Percentiles rank a stretch among this genome's conserved stretches.
phyloP scores from a whole-genome alignment of 495 filamentous ascomycete species.

The Neurospora intermedia region DNA sequence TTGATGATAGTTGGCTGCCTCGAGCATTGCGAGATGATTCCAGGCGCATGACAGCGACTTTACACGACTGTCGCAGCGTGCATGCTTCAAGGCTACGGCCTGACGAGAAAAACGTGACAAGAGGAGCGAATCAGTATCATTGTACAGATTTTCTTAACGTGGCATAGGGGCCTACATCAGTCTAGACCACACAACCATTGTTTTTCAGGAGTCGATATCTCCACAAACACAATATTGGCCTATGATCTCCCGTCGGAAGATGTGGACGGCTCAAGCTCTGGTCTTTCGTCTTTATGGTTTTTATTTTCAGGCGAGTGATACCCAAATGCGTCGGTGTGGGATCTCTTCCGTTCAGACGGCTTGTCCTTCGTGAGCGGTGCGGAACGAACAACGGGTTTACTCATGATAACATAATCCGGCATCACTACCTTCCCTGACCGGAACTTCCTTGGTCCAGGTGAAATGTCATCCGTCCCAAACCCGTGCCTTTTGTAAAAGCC shows the following conservation, averaged over 20 bases:
- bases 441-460: conserved; percentile 49
- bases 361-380: not conserved
- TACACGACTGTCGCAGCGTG: not conserved
- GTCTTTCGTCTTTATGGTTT: not conserved
- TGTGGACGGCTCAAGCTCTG: not conserved
- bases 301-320: not conserved
- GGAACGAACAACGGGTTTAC: conserved; percentile 35
- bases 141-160: not conserved
- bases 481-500: conserved; percentile 60
- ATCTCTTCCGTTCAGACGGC: not conserved
- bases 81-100: not conserved
- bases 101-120: not conserved
- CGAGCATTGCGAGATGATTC: no score
- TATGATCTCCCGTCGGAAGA: not conserved
- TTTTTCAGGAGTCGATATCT: not conserved
- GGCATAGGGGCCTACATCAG: not conserved
- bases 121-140: not conserved
- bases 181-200: not conserved
- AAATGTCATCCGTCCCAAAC: conserved; percentile 56
- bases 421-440: conserved; percentile 53
- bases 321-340: not conserved
- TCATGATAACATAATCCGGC: conserved; percentile 63
- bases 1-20: no score
- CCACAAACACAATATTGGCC: not conserved
- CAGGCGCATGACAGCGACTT: no score